Evolutionary conservation across 1,284 basidiomycete species (phyloP).

Genomic region (Moesziomyces aphidis): DNA sequence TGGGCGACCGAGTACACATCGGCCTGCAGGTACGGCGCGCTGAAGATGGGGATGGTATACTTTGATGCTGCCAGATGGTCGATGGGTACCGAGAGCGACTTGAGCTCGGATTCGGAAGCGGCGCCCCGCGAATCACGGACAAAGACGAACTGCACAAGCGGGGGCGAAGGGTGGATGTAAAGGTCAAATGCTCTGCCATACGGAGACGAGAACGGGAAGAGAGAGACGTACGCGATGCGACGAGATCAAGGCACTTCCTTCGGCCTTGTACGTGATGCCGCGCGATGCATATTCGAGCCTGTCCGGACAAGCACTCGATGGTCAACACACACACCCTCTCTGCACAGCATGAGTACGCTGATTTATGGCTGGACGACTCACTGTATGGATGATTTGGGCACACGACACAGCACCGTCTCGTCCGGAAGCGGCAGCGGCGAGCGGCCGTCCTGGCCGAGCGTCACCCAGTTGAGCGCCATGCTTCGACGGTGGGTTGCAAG

Average conservation of each 20-base stretch:
- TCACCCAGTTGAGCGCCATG: conserved; percentile 63
- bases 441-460: conserved; percentile 44
- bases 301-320: background rate
- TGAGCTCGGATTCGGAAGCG: conserved; percentile 13
- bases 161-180: background rate
- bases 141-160: conserved; percentile 44
- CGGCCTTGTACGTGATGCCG: conserved; percentile 41
- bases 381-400: conserved; percentile 38
- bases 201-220: too few relatives aligned
- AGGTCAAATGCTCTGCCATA: too few relatives aligned
- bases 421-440: conserved; percentile 53
- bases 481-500: background rate
- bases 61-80: conserved; percentile 45
- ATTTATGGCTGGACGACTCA: conserved; percentile 7
- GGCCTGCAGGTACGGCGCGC: conserved; percentile 54
- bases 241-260: conserved; percentile 49
- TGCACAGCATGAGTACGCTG: background rate
- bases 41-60: conserved; percentile 59
- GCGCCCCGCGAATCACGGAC: conserved; percentile 36
- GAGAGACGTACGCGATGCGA: conserved; percentile 42
- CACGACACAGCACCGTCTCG: conserved; percentile 41
- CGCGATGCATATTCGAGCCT: conserved; percentile 31
- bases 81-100: conserved; percentile 51
- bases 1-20: conserved; percentile 47
- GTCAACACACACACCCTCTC: conserved; percentile 1